Evolutionary conservation across 805 yeast genomes (phyloP).

Genomic region (Myxozyma mucilagina): DNA sequence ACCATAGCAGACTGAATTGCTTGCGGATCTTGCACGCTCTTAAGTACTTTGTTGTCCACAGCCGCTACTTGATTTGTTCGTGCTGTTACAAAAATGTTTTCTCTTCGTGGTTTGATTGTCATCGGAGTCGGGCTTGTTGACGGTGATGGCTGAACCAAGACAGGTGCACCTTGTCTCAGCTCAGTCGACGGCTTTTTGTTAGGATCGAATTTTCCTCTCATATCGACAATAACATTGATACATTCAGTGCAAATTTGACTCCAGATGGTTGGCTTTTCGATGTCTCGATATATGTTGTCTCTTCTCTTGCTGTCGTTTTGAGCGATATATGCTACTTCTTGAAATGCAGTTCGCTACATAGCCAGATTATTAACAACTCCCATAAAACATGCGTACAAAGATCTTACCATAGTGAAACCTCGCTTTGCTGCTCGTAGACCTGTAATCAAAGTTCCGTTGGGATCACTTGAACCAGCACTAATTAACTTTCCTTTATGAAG

Average conservation of each 20-base stretch:
- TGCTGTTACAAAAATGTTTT: constrained; percentile 18
- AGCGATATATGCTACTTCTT: constrained; percentile 42
- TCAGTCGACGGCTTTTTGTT: not conserved
- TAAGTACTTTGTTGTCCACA: constrained; percentile 27
- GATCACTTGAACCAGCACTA: constrained; percentile 37
- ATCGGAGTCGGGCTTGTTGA: constrained; percentile 15
- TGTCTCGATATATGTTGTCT: constrained; percentile 40
- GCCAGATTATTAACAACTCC: not conserved
- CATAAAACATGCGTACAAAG: not conserved
- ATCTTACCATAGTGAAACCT: constrained; percentile 33
- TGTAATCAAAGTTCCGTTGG: constrained; percentile 43
- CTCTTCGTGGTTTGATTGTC: constrained; percentile 19
- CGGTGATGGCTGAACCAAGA: not conserved
- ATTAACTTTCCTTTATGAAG: constrained; percentile 36
- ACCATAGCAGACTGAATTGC: constrained; percentile 33
- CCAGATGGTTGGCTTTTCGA: constrained; percentile 41
- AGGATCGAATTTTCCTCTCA: constrained; percentile 11
- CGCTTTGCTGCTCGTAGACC: constrained; percentile 39
- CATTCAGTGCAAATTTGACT: constrained; percentile 36
- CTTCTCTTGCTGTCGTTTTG: constrained; percentile 39
- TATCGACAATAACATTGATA: constrained; percentile 27
- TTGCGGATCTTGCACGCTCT: constrained; percentile 34
- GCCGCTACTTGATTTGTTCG: constrained; percentile 10
- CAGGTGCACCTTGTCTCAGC: not conserved
- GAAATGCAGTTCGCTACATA: constrained; percentile 41